A percentile compares a stretch with the other conserved stretches of the same genome.
These are phyloP conservation scores for Venturiaceae sp. DNA, from an alignment of 2,329 filamentous ascomycete species.

Conservation along the genomic window DNA sequence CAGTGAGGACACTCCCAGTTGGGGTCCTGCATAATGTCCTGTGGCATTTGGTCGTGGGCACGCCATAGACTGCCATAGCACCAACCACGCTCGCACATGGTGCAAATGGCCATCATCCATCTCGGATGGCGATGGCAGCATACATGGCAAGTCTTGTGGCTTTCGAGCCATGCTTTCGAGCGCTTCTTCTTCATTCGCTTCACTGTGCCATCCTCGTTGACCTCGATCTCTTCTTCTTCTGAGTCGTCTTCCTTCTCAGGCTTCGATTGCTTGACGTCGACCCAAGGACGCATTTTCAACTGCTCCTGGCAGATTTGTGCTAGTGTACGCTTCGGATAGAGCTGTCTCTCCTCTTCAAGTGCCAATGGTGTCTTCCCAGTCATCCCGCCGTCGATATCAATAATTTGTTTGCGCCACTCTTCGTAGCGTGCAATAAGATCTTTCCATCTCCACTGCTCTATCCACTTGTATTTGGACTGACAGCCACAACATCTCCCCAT, in stretches of 20 bases:
- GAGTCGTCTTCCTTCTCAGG: slow-evolving; percentile 29
- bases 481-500: slow-evolving; percentile 93
- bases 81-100: slow-evolving; percentile 65
- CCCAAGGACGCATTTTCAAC: slow-evolving; percentile 67
- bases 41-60: slow-evolving; percentile 83
- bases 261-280: slow-evolving; percentile 61
- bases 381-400: slow-evolving; percentile 59
- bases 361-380: slow-evolving; percentile 58
- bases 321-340: slow-evolving; percentile 63
- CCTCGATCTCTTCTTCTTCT: slow-evolving; percentile 40
- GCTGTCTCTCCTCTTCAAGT: slow-evolving; percentile 59
- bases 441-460: slow-evolving; percentile 84
- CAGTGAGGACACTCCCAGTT: slow-evolving; percentile 89
- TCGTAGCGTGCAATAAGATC: slow-evolving; percentile 72
- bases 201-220: slow-evolving; percentile 53
- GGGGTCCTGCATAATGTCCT: slow-evolving; percentile 68
- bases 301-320: slow-evolving; percentile 94
- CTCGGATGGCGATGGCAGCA: slow-evolving; percentile 70
- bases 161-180: slow-evolving; percentile 38
- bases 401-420: slow-evolving; percentile 68
- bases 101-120: slow-evolving; percentile 80
- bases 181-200: slow-evolving; percentile 56
- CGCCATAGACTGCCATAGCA: slow-evolving; percentile 92
- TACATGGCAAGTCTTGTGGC: slow-evolving; percentile 62
- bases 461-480: slow-evolving; percentile 77